Conservation (phyloP, 345 rosid species). For the Citrus reticulata region DNA sequence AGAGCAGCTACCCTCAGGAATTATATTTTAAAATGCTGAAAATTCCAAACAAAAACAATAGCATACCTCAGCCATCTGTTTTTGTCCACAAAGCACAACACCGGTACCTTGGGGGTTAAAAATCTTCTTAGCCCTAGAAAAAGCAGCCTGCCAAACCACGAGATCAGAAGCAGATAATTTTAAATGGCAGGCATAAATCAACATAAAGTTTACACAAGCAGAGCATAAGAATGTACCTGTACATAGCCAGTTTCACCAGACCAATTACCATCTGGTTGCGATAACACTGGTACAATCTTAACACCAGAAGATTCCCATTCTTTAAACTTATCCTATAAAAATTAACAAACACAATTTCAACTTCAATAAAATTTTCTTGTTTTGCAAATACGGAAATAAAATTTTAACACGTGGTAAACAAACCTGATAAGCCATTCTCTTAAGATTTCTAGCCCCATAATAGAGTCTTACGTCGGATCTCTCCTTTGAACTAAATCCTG, state of each 20-base stretch:
- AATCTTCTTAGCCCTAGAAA: constrained; percentile 61
- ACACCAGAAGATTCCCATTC: constrained; percentile 92
- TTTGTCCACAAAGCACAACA: constrained; percentile 89
- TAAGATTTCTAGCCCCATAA: constrained; percentile 90
- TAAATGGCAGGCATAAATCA: background rate
- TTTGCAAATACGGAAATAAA: background rate
- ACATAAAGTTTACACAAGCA: background rate
- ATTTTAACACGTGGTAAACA: background rate
- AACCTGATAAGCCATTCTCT: constrained; percentile 98
- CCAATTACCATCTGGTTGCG: constrained; percentile 82
- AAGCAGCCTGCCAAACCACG: constrained; percentile 67
- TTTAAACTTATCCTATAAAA: constrained; percentile 73
- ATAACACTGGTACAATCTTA: constrained; percentile 77
- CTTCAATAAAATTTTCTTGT: background rate
- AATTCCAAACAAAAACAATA: background rate
- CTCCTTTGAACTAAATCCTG: constrained; percentile 70
- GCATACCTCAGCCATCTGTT: constrained; percentile 92
- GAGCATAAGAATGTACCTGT: constrained; percentile 48
- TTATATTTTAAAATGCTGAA: background rate
- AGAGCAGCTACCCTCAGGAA: background rate
- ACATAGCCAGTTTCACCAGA: constrained; percentile 85
- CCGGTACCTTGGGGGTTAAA: constrained; percentile 57
- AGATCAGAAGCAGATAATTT: background rate
- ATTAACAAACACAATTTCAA: constrained; percentile 9
- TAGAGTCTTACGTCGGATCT: constrained; percentile 86